Conservation (phyloP, 2,329 filamentous ascomycete genomes). For the Calonectria pseudoreteaudii region DNA sequence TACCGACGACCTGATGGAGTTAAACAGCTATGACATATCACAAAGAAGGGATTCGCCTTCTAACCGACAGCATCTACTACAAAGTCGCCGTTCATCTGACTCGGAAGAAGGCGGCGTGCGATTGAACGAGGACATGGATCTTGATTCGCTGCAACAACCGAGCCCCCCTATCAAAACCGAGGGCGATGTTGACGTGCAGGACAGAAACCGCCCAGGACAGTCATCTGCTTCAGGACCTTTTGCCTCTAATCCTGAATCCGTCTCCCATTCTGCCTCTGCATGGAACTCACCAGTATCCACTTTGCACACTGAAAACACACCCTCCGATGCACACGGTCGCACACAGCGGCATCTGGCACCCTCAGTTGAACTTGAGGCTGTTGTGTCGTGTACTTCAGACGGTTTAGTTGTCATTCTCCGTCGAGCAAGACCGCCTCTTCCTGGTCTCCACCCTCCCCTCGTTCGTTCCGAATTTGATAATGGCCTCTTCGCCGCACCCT, state of each 20-base stretch:
- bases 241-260: conserved; percentile 10
- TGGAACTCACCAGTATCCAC: conserved; percentile 24
- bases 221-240: conserved; percentile 16
- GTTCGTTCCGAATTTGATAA: conserved; percentile 62
- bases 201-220: conserved; percentile 8
- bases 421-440: conserved; percentile 77
- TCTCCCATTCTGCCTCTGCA: conserved; percentile 31
- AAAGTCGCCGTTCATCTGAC: conserved; percentile 51
- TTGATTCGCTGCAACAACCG: conserved; percentile 48
- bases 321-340: conserved; percentile 12
- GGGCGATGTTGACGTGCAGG: conserved; percentile 41
- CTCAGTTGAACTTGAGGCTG: conserved; percentile 82
- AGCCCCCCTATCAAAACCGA: conserved; percentile 52
- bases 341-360: conserved; percentile 43
- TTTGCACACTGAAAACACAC: conserved; percentile 10
- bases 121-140: conserved; percentile 56
- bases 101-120: conserved; percentile 60
- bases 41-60: conserved; percentile 3
- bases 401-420: conserved; percentile 86
- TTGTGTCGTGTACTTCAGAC: conserved; percentile 92
- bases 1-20: conserved; percentile 12
- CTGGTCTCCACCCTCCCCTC: conserved; percentile 63
- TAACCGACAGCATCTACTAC: conserved; percentile 15
- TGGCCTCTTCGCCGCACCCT: conserved; percentile 83
- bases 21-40: background rate